Conservation (phyloP, 257 asterid genomes). For the Jacaranda mimosifolia region DNA sequence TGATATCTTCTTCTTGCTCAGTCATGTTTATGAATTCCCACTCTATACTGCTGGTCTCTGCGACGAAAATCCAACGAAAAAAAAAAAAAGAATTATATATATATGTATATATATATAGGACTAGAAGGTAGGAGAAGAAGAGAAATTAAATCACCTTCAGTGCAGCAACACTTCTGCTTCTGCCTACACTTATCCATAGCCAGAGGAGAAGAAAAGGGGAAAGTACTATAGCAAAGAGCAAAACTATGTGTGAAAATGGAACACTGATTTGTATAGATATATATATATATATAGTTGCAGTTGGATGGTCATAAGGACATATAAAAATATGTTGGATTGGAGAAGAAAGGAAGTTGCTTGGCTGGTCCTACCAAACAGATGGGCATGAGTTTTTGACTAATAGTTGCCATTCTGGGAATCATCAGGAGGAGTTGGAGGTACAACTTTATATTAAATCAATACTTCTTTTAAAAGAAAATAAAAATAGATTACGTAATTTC, state of each 20-base stretch:
- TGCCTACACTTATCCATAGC: conserved; percentile 36
- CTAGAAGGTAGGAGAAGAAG: conserved; percentile 10
- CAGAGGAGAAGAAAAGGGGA: background rate
- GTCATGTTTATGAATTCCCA: conserved; percentile 57
- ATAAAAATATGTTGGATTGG: background rate
- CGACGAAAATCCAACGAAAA: background rate
- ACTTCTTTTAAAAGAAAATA: background rate
- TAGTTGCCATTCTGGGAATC: conserved; percentile 14
- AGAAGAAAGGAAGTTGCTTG: background rate
- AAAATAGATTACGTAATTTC: too few species aligned
- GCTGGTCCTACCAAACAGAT: conserved; percentile 31
- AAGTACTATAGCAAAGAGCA: background rate
- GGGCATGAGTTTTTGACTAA: conserved; percentile 30
- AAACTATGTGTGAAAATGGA: background rate
- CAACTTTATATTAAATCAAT: background rate
- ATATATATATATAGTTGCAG: background rate
- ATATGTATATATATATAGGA: too few species aligned
- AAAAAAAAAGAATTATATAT: background rate
- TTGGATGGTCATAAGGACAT: background rate
- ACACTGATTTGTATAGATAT: too few species aligned
- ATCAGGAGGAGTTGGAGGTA: background rate
- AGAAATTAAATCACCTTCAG: conserved; percentile 26
- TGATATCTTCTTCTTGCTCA: conserved; percentile 73
- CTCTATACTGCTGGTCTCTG: conserved; percentile 58
- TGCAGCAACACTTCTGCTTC: conserved; percentile 29